phyloP scores from a whole-genome alignment of 2,329 filamentous ascomycete genomes.

The Ramichloridium luteum region DNA sequence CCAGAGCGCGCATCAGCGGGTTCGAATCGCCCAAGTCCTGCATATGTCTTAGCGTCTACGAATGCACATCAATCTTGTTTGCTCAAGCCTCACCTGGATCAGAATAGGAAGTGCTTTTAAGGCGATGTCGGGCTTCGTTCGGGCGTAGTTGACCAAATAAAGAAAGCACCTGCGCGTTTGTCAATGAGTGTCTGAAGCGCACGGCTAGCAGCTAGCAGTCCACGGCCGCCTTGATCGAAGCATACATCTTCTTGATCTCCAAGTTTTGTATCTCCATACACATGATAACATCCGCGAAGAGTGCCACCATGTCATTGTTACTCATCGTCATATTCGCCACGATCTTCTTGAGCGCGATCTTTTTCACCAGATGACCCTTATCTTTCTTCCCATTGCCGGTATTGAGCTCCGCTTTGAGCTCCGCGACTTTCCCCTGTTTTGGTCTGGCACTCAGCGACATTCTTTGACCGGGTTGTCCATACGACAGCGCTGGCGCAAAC shows the following conservation, averaged over 20 bases:
- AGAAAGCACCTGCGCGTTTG: conserved; percentile 68
- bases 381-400: conserved; percentile 84
- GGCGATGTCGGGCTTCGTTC: conserved; percentile 86
- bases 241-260: conserved; percentile 99
- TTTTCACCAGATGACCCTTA: conserved; percentile 89
- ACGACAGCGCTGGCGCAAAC: too few species aligned
- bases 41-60: conserved; percentile 3
- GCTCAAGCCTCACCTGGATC: conserved; percentile 49
- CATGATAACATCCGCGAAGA: conserved; percentile 87
- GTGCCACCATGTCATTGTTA: conserved; percentile 98
- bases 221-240: conserved; percentile 5
- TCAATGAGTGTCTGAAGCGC: too few species aligned
- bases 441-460: conserved; percentile 6
- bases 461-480: background rate
- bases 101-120: conserved; percentile 84
- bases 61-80: background rate
- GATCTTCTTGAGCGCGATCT: conserved; percentile 98
- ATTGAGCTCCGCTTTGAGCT: conserved; percentile 77
- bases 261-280: conserved; percentile 92
- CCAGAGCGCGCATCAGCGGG: conserved; percentile 80
- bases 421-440: conserved; percentile 92
- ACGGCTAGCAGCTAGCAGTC: too few species aligned
- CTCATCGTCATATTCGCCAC: conserved; percentile 99
- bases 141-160: conserved; percentile 92
- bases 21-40: conserved; percentile 91